These are phyloP conservation scores for Pyrus pyrifolia DNA, from an alignment of 306 rosid genomes.

Conservation along the genomic window DNA sequence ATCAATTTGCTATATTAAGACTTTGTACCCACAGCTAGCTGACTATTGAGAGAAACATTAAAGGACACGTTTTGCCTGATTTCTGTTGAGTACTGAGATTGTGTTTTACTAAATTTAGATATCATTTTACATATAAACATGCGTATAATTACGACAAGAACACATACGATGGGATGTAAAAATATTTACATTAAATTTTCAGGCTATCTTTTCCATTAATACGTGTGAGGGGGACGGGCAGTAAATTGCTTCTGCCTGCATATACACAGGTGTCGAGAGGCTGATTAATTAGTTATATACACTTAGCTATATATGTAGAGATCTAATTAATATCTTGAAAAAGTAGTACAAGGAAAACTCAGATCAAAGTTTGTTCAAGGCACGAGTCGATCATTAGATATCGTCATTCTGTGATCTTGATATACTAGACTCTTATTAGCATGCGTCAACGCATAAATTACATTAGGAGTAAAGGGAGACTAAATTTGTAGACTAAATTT, in stretches of 20 bases:
- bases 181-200: not conserved
- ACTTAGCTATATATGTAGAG: too few species aligned
- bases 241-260: not conserved
- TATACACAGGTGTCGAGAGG: too few species aligned
- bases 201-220: not conserved
- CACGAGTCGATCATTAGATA: not conserved
- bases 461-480: too few species aligned
- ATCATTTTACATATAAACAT: not conserved
- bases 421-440: not conserved
- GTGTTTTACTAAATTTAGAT: not conserved
- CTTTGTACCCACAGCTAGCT: slow-evolving; percentile 9
- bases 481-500: too few species aligned
- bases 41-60: not conserved
- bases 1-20: not conserved
- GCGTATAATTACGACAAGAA: not conserved
- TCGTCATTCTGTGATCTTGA: not conserved
- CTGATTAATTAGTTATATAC: too few species aligned
- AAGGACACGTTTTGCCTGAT: slow-evolving; percentile 12
- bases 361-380: not conserved
- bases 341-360: not conserved
- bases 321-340: not conserved
- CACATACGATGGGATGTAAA: not conserved
- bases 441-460: not conserved
- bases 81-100: slow-evolving; percentile 6
- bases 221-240: not conserved